A percentile compares a stretch with the other conserved stretches of the same genome.
Evolutionary conservation across 1,284 basidiomycete genomes (phyloP).

Genomic region (Xerocomus nothofagi): DNA sequence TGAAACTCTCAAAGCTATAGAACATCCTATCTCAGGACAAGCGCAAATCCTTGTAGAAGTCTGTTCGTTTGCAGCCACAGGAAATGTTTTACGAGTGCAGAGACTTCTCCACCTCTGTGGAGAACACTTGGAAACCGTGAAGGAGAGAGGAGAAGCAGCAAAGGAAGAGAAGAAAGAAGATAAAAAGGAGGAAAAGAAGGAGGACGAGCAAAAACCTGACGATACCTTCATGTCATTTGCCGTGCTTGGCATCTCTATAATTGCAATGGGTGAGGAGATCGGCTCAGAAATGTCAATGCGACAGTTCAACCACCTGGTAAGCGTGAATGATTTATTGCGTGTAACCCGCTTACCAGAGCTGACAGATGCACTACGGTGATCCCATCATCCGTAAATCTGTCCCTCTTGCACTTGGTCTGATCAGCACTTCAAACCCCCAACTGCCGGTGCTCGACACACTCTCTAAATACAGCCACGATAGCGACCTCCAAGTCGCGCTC

Average conservation of each 20-base stretch:
- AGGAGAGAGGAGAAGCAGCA: conserved; percentile 53
- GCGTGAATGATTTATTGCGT: conserved; percentile 21
- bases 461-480: conserved; percentile 99
- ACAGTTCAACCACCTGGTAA: conserved; percentile 91
- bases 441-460: conserved; percentile 96
- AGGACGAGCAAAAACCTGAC: conserved; percentile 53
- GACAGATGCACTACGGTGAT: conserved; percentile 97
- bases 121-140: conserved; percentile 77
- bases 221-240: conserved; percentile 94
- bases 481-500: conserved; percentile 91
- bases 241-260: conserved; percentile 90
- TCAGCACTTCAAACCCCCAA: conserved; percentile 95
- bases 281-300: conserved; percentile 96
- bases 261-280: conserved; percentile 98
- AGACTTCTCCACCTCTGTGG: conserved; percentile 91
- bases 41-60: conserved; percentile 93
- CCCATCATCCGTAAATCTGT: conserved; percentile 90
- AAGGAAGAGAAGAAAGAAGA: conserved; percentile 56
- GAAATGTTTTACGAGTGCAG: conserved; percentile 95
- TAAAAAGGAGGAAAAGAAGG: conserved; percentile 56
- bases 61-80: conserved; percentile 93
- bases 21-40: conserved; percentile 90
- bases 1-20: conserved; percentile 93
- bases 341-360: conserved; percentile 9
- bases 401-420: conserved; percentile 93